Evolutionary conservation across 1,284 basidiomycete species (phyloP), one percentile per base, ranked within the genome.

Genomic region (Leccinum variabile): DNA sequence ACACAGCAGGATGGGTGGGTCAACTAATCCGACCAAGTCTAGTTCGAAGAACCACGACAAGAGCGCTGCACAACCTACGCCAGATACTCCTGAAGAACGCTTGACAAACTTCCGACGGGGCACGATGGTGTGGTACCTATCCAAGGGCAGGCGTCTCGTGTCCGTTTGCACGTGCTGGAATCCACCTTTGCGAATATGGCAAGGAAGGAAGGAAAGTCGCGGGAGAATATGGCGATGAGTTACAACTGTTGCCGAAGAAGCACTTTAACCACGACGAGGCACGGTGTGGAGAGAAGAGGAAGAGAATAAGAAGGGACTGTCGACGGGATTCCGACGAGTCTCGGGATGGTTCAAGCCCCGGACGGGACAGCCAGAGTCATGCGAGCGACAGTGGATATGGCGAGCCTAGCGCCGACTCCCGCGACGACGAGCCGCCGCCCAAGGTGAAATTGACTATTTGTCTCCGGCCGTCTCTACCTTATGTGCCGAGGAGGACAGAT

Each of bases 61-160:
- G 50, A 63, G 49, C 13, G 13, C 25, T 25, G 1, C 52, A 16
- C 69, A 60, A 39, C 41, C 54, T 6, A 8, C 49, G 2, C 65
- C 61, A 44, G 49, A 22, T 11, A 22, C 33, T 11, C 61, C 30
- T 9, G 78, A 79, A 59, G 80, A 79, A 59, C 80, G 88, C 46
- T 66, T 80, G 30, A 91, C 89, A n/a, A 90, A 90, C 72, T 91
- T 91, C 70, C 82, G 89, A 61, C 82, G 86, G 50, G 90, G 90
- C 39, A 91, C 90, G 44, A 83, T 84, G 69, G 88, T 91, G 8
- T 91, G 89, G 89, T 91, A 90, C 74, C 81, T 91, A 57, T 87
- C 85, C 72, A 82, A 84, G 67, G 88, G 84, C 88, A 5, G 90
- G 90, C 49, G 83, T 86, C 9, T 85, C 86, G 0, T 91, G 89